These are phyloP conservation scores for Dioscorea dumetorum DNA, from an alignment of 106 monocot genomes.

Conservation along the genomic window DNA sequence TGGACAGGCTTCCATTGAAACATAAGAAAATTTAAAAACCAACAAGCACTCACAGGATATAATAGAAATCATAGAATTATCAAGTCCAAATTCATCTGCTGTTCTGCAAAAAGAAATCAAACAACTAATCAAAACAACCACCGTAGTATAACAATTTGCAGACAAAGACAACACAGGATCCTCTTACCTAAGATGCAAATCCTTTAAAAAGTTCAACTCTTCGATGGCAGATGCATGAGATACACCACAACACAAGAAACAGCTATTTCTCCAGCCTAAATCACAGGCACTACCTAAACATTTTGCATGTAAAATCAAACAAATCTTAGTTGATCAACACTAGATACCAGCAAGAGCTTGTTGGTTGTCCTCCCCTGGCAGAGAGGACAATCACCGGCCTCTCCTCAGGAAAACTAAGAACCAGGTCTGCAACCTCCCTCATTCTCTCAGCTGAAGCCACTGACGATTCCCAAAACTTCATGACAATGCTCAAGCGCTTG, in stretches of 20 bases:
- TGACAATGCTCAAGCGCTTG: no score
- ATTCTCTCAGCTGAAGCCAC: no score
- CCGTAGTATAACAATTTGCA: neutral
- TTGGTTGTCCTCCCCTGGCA: constrained; percentile 83
- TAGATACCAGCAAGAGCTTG: constrained; percentile 51
- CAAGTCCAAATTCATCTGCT: constrained; percentile 61
- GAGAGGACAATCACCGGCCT: no score
- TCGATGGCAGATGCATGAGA: constrained; percentile 51
- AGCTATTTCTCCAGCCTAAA: constrained; percentile 82
- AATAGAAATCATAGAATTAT: constrained; percentile 35
- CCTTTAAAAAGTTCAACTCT: constrained; percentile 54
- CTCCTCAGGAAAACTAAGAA: no score
- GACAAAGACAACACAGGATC: neutral
- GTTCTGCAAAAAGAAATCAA: constrained; percentile 42
- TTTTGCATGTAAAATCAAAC: neutral
- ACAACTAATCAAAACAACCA: neutral
- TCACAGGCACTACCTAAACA: neutral
- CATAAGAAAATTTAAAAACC: no score
- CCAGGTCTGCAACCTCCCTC: no score
- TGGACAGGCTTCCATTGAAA: no score
- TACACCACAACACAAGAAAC: constrained; percentile 64
- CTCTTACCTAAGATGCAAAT: constrained; percentile 57
- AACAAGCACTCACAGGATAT: no score
- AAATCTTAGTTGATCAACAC: neutral
- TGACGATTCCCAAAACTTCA: no score